These are phyloP conservation scores for Jatropha podagrica DNA, from an alignment of 441 rosid genomes.

Conservation along the genomic window DNA sequence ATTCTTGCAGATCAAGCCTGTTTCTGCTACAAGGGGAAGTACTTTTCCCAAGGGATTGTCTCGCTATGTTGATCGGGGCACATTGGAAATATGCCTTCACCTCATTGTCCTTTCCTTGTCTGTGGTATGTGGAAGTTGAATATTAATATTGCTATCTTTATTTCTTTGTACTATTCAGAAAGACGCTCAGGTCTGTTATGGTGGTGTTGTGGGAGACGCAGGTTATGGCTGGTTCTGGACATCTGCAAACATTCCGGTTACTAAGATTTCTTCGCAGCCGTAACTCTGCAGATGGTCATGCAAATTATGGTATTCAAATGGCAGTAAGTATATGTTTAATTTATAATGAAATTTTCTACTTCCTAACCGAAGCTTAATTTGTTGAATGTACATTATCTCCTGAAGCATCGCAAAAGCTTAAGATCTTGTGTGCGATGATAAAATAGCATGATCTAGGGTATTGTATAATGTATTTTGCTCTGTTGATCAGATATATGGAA, in stretches of 20 bases:
- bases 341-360: constrained; percentile 13
- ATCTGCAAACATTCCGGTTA: constrained; percentile 79
- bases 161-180: constrained; percentile 10
- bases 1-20: constrained; percentile 80
- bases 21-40: constrained; percentile 48
- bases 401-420: constrained; percentile 7
- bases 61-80: constrained; percentile 79
- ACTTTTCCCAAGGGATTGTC: constrained; percentile 82
- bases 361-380: not conserved
- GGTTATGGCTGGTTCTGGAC: constrained; percentile 99
- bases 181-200: constrained; percentile 20
- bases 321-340: constrained; percentile 53
- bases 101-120: constrained; percentile 86
- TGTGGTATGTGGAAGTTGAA: constrained; percentile 55
- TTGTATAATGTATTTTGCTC: not conserved
- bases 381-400: not conserved
- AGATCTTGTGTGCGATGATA: not conserved
- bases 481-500: not conserved
- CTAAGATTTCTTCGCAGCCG: constrained; percentile 84
- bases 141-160: constrained; percentile 10
- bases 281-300: constrained; percentile 84
- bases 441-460: not conserved
- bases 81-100: constrained; percentile 93
- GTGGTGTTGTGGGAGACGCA: constrained; percentile 29
- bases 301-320: constrained; percentile 92